phyloP scores from a whole-genome alignment of 805 yeast genomes.

The Isabelozyma gotoi region DNA sequence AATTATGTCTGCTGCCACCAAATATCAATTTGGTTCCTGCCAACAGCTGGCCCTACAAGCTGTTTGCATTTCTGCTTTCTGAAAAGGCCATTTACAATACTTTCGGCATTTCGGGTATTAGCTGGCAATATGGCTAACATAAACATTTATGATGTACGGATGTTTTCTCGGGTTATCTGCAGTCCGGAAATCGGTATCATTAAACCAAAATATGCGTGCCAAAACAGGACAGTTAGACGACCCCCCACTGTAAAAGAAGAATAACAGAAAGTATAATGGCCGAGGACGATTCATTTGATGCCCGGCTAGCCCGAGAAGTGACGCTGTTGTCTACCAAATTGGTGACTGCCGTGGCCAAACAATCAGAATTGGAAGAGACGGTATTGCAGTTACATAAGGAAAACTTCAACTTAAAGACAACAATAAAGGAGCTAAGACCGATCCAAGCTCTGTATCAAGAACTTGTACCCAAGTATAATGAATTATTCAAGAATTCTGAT shows the following conservation, averaged over 20 bases:
- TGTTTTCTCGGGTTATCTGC: neutral
- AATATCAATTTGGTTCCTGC: no score
- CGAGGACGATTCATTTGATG: slow-evolving; percentile 25
- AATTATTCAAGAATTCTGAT: slow-evolving; percentile 22
- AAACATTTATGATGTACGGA: neutral
- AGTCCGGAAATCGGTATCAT: neutral
- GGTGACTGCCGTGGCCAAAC: slow-evolving; percentile 59
- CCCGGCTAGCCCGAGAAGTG: slow-evolving; percentile 53
- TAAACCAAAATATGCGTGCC: neutral
- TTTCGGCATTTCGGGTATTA: no score
- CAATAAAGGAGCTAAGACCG: slow-evolving; percentile 18
- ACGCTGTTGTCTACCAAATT: slow-evolving; percentile 57
- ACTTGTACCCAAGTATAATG: slow-evolving; percentile 28
- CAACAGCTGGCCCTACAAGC: no score
- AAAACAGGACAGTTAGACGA: neutral
- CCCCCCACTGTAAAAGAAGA: no score
- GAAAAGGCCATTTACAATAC: no score
- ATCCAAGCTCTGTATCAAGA: slow-evolving; percentile 22
- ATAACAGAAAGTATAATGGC: neutral
- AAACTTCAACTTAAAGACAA: slow-evolving; percentile 24
- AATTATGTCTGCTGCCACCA: no score
- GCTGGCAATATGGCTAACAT: no score
- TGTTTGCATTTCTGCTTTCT: no score
- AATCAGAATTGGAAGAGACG: slow-evolving; percentile 53
- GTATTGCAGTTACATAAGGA: slow-evolving; percentile 39